Evolutionary conservation across 2,329 filamentous ascomycete species (phyloP), one percentile per base, ranked within the genome.

Genomic region (Aspergillus ustus): DNA sequence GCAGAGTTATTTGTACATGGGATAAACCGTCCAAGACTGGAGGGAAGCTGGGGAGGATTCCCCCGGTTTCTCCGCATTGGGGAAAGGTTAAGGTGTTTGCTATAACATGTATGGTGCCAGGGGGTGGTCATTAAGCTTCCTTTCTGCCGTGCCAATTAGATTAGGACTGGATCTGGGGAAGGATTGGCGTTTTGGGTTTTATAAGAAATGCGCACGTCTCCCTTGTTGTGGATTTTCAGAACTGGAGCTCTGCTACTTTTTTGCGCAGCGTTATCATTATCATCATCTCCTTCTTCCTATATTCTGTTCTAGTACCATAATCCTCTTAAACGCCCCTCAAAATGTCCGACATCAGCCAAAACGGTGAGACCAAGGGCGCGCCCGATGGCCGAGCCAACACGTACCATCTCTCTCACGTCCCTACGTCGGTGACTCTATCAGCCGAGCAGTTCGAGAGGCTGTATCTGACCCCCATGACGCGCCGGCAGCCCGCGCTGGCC

Each of bases 361-460:
- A 46, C 19, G 40, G 49, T 15, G 57, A 59, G 50, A 25, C 20
- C 40, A 59, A 59, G 50, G 49, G 22, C 17, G 19, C 15, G n/a
- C 9, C 29, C 31, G 17, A 49, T 29, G 19, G 25, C 51, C n/a
- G 46, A 7, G 53, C 17, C 9, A 48, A 15, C n/a, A 29, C 53
- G 1, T 52, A 58, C 34, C 46, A 28, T 11, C 51, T 62, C 0
- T 43, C 51, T 17, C 31, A 55, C 1, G 48, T 66, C 22, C 66
- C 66, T 20, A 66, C 66, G n/a, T 59, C 59, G 5, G 50, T 75
- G 22, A 72, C 72, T 3, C 71, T 75, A 22, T 69, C 71, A 9
- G 71, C 73, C 0, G 73, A 75, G 63, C 72, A 74, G 55, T 75
- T 75, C 51, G 73, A 75, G 64, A 75, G 70, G 66, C 70, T 75